phyloP scores from a whole-genome alignment of 768 basidiomycete genomes.

The Kwoniella europaea region DNA sequence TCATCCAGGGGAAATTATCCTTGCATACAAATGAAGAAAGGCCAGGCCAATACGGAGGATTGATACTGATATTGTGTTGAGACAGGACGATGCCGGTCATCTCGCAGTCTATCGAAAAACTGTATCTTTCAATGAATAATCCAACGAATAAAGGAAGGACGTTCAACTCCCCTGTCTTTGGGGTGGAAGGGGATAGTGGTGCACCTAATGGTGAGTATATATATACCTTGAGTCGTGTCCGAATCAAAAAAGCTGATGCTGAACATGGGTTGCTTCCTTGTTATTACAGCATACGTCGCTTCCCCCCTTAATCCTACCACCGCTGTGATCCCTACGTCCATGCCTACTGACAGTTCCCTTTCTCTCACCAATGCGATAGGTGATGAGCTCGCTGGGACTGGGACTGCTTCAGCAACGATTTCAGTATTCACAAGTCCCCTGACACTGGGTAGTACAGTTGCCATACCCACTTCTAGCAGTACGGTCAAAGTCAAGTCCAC shows the following conservation, averaged over 20 bases:
- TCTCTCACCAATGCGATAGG: no score
- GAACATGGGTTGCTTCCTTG: background rate
- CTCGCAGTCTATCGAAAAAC: constrained; percentile 13
- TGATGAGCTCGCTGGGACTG: no score
- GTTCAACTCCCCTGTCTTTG: constrained; percentile 19
- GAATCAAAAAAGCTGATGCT: no score
- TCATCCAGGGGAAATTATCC: background rate
- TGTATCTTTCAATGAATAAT: constrained; percentile 20
- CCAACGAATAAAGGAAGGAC: background rate
- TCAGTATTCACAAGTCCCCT: background rate
- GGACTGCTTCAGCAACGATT: no score
- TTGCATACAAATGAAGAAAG: background rate
- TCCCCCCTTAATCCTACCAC: constrained; percentile 5
- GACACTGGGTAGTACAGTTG: background rate
- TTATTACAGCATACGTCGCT: constrained; percentile 14
- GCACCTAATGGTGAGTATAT: constrained; percentile 17
- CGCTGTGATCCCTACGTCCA: background rate
- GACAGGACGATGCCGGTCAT: constrained; percentile 27
- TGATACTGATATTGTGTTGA: background rate
- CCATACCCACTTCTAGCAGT: background rate
- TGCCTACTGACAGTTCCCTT: background rate
- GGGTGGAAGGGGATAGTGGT: constrained; percentile 13
- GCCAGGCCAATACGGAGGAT: no score
- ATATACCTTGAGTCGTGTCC: background rate
- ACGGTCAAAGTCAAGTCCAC: background rate